These are phyloP conservation scores for Cantharellus anzutake DNA, from an alignment of 768 basidiomycete genomes.

Conservation along the genomic window DNA sequence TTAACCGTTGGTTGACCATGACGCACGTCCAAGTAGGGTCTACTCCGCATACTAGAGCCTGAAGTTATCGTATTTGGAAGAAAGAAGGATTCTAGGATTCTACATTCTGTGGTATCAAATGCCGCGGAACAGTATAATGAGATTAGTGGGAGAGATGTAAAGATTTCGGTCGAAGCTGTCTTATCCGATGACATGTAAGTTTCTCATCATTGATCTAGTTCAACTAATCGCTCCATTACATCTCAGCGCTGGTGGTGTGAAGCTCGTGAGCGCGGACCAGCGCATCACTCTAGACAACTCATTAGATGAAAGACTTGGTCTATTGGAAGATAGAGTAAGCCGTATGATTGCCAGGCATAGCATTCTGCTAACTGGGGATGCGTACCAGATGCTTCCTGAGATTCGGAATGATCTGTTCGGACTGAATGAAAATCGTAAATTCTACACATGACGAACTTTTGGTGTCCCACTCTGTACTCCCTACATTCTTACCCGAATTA, in stretches of 20 bases:
- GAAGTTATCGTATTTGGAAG: slow-evolving; percentile 47
- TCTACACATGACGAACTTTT: slow-evolving; percentile 29
- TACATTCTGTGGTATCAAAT: slow-evolving; percentile 39
- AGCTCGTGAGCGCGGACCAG: slow-evolving; percentile 46
- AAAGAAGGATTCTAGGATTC: slow-evolving; percentile 41
- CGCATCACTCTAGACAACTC: slow-evolving; percentile 90
- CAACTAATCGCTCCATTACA: background rate
- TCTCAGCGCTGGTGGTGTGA: slow-evolving; percentile 70
- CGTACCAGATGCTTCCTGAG: slow-evolving; percentile 78
- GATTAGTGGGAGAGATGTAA: slow-evolving; percentile 50
- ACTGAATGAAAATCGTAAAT: slow-evolving; percentile 77
- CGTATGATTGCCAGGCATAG: background rate
- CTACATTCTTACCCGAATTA: too few relatives aligned
- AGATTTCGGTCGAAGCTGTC: slow-evolving; percentile 37
- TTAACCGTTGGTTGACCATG: background rate
- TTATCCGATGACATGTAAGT: slow-evolving; percentile 52
- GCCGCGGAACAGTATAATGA: slow-evolving; percentile 55
- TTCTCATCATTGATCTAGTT: background rate
- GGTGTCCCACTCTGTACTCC: too few relatives aligned
- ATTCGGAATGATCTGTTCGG: slow-evolving; percentile 82
- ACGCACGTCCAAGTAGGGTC: slow-evolving; percentile 24
- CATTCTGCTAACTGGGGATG: background rate
- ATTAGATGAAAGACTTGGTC: slow-evolving; percentile 70
- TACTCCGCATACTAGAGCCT: slow-evolving; percentile 65
- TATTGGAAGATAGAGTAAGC: slow-evolving; percentile 77